A percentile compares a stretch with the other conserved stretches of the same genome.
Conservation (phyloP, 1,139 yeast species). For the Nakaseomyces glabratus region DNA sequence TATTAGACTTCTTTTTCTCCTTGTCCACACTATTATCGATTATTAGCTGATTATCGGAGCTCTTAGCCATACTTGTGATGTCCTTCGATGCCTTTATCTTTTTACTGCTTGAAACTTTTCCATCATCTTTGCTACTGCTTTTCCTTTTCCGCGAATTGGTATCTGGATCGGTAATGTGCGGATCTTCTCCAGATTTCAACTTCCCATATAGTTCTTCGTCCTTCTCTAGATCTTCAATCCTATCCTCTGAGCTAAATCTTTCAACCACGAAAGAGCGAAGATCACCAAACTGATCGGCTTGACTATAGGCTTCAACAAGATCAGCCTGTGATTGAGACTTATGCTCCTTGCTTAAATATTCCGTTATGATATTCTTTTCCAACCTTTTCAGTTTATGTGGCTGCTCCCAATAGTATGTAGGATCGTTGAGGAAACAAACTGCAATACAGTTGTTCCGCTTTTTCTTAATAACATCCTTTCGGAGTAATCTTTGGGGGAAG, state of each 20-base stretch:
- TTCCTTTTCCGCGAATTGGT: not conserved
- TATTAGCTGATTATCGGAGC: not conserved
- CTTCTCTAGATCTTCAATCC: constrained; percentile 20
- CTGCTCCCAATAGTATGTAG: constrained; percentile 31
- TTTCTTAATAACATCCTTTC: constrained; percentile 27
- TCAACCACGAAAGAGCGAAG: constrained; percentile 22
- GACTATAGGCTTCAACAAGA: constrained; percentile 25
- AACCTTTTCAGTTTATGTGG: constrained; percentile 24
- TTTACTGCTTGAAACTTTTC: not conserved
- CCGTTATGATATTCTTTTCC: constrained; percentile 13
- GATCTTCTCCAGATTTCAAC: constrained; percentile 26
- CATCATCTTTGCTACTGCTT: not conserved
- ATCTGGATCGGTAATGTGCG: constrained; percentile 16
- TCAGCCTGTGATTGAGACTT: constrained; percentile 17
- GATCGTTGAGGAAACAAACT: constrained; percentile 33
- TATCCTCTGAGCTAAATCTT: constrained; percentile 22
- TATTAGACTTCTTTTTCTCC: constrained; percentile 13
- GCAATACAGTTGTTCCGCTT: constrained; percentile 25
- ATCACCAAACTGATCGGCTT: constrained; percentile 22
- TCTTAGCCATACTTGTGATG: not conserved
- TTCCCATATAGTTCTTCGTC: constrained; percentile 12
- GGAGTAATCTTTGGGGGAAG: constrained; percentile 29
- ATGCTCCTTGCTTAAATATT: constrained; percentile 15
- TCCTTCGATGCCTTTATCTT: not conserved
- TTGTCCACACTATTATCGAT: not conserved